Evolutionary conservation across 805 yeast genomes (phyloP).

Genomic region (Lipomyces chichibuensis): DNA sequence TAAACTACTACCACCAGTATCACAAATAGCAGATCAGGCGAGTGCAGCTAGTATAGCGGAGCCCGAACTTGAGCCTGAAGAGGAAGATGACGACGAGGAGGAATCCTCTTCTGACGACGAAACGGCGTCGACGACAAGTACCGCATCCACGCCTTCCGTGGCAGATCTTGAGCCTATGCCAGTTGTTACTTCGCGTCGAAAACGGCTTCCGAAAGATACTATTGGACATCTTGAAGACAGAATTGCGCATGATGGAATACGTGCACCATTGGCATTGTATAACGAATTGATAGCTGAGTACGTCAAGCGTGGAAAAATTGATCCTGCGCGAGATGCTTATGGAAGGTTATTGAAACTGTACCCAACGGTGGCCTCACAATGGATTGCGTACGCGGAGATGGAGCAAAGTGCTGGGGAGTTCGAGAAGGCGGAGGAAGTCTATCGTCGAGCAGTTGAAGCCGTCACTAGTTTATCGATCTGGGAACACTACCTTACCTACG

Average conservation of each 20-base stretch:
- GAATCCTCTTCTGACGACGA: slow-evolving; percentile 14
- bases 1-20: neutral
- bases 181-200: slow-evolving; percentile 27
- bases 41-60: neutral
- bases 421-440: slow-evolving; percentile 64
- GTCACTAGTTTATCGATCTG: slow-evolving; percentile 47
- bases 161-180: slow-evolving; percentile 17
- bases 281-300: slow-evolving; percentile 43
- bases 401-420: slow-evolving; percentile 68
- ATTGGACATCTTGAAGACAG: slow-evolving; percentile 61
- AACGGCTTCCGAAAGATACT: slow-evolving; percentile 51
- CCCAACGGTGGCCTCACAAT: slow-evolving; percentile 53
- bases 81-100: slow-evolving; percentile 2
- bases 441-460: slow-evolving; percentile 48
- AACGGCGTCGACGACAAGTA: slow-evolving; percentile 8
- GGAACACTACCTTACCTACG: slow-evolving; percentile 75
- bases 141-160: slow-evolving; percentile 18
- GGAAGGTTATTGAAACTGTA: slow-evolving; percentile 65
- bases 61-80: neutral
- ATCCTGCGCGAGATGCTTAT: slow-evolving; percentile 60
- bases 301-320: slow-evolving; percentile 60
- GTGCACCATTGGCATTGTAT: slow-evolving; percentile 16
- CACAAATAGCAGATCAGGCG: neutral
- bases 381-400: slow-evolving; percentile 72
- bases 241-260: slow-evolving; percentile 13